phyloP scores from a whole-genome alignment of 768 basidiomycete species.

The Leccinum variicolor region DNA sequence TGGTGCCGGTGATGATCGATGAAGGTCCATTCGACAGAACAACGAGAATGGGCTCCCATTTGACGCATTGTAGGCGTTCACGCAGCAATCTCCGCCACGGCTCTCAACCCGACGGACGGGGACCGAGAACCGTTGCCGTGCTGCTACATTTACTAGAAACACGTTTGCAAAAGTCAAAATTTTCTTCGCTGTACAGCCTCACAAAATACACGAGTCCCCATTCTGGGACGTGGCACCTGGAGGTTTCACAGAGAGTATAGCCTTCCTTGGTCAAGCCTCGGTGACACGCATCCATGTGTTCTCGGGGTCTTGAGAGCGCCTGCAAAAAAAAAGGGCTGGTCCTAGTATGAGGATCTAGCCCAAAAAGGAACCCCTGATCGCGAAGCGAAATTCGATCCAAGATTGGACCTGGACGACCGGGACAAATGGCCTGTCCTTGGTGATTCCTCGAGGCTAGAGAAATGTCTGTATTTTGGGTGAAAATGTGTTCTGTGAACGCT shows the following conservation, averaged over 20 bases:
- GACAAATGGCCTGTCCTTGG: constrained; percentile 34
- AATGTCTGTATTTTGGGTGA: constrained; percentile 11
- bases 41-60: too few species aligned
- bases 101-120: constrained; percentile 9
- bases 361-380: constrained; percentile 48
- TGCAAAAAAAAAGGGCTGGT: constrained; percentile 24
- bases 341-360: constrained; percentile 35
- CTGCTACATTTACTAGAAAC: constrained; percentile 7
- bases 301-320: constrained; percentile 26
- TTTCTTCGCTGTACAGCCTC: constrained; percentile 23
- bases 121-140: constrained; percentile 5
- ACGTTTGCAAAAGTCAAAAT: constrained; percentile 11
- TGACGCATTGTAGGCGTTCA: neutral
- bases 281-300: constrained; percentile 26
- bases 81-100: constrained; percentile 31
- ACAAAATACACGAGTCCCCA: constrained; percentile 18
- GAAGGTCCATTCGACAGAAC: too few species aligned
- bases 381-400: constrained; percentile 33
- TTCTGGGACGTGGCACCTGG: constrained; percentile 12
- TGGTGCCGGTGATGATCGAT: constrained; percentile 1
- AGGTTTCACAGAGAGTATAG: constrained; percentile 27
- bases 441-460: constrained; percentile 33
- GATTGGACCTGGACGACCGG: constrained; percentile 29
- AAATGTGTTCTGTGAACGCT: constrained; percentile 30
- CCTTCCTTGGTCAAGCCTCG: constrained; percentile 26